These are phyloP conservation scores for Takashimella koratensis DNA, from an alignment of 1,284 basidiomycete genomes.

Conservation along the genomic window DNA sequence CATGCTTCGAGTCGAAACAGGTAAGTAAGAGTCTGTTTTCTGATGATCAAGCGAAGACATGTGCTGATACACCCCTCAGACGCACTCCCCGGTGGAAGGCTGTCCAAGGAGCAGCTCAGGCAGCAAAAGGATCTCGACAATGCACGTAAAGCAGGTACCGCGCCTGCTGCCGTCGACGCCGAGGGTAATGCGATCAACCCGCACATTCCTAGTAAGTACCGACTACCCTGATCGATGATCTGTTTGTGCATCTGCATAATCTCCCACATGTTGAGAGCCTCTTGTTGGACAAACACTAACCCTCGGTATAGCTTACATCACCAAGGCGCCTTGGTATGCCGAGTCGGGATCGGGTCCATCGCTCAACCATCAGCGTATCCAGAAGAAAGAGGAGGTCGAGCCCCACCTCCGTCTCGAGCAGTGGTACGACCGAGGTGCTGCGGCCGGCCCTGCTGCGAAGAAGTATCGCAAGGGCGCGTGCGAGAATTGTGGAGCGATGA, in stretches of 20 bases:
- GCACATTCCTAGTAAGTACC: conserved; percentile 82
- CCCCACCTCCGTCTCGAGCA: conserved; percentile 69
- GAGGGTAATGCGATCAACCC: conserved; percentile 96
- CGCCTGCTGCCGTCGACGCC: conserved; percentile 88
- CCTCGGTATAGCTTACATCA: conserved; percentile 93
- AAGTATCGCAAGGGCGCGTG: conserved; percentile 98
- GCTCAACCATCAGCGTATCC: conserved; percentile 85
- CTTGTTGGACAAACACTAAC: no score
- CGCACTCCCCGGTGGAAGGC: conserved; percentile 58
- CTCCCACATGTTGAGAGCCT: neutral
- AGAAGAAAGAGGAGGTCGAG: conserved; percentile 58
- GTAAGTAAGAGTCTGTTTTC: neutral
- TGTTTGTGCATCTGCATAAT: neutral
- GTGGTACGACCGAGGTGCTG: conserved; percentile 89
- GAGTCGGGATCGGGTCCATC: conserved; percentile 86
- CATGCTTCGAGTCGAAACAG: neutral
- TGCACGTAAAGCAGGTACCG: conserved; percentile 93
- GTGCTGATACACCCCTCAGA: neutral
- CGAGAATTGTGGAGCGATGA: conserved; percentile 97
- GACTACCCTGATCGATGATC: neutral
- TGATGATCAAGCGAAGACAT: neutral
- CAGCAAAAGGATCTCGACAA: conserved; percentile 94
- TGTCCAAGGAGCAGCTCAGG: conserved; percentile 88
- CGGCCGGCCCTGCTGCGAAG: conserved; percentile 82
- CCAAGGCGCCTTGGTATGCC: conserved; percentile 97